Base-by-base conservation (phyloP, 1,284 basidiomycete species). In the Malassezia brasiliensis region DNA sequence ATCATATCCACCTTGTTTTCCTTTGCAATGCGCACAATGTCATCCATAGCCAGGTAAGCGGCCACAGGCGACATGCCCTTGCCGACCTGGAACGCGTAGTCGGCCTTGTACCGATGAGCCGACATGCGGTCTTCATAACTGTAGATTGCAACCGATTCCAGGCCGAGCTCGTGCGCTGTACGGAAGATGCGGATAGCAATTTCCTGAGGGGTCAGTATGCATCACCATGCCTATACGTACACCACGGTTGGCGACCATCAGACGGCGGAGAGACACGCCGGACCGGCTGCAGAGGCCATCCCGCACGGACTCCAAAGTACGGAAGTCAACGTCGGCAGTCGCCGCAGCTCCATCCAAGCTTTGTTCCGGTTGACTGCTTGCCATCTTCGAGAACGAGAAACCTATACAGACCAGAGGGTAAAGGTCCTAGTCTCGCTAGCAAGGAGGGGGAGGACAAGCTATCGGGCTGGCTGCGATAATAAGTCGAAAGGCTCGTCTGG, bases 1-100 rank as follows among this genome's bases (percentile, higher is more conserved):
- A 99, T 98, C 93, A 98, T 96, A 76, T 98, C 91, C 38, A 98
- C 93, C 38, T 88, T 89, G 78, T 96, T 90, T 77, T 98, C 91
- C 34, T 65, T 61, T 41, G 71, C 71, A 48, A 66, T 56, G 17
- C 60, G 68, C 77, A 99, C 88, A 77, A 99, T 98, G 73, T 96
- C 90, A 66, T 96, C 90, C 76, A 96, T 91, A 15, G 90, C 86
- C 61, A 99, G 85, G 78, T 99, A 99, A 19, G 94, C 94, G 30
- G 81, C 90, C 50, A 98, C 94, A 37, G 94, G 94, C 14, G 90
- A 87, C 56, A 96, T 78, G 22, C 93, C 93, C 69, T 88, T 89
- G 61, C 94, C 94, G 66, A 98, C 93, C 76, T 91, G 87, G 78
- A 96, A 98, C 1, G 93, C 91, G 78, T 98, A 93, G 77, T 99